Evolutionary conservation across 1,139 yeast genomes (phyloP).

Genomic region (Blastobotrys persicus): DNA sequence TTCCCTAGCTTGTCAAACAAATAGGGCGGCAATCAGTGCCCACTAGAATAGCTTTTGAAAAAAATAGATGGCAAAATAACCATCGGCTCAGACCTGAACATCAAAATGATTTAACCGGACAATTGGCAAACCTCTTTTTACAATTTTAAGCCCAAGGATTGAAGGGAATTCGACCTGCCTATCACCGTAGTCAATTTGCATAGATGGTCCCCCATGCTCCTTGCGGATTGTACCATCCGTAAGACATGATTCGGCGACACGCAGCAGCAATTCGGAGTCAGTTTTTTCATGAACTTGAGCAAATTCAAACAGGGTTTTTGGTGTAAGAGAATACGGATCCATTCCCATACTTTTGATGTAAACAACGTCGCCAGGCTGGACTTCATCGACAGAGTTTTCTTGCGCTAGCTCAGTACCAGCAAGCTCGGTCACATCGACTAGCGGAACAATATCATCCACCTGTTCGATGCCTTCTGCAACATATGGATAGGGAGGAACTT

Average conservation of each 20-base stretch:
- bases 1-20: too few relatives aligned
- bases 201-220: neutral
- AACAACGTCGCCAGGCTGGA: conserved; percentile 9
- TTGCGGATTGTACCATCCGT: conserved; percentile 3
- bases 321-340: conserved; percentile 8
- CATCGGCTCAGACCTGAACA: too few relatives aligned
- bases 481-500: conserved; percentile 17
- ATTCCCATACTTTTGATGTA: conserved; percentile 7
- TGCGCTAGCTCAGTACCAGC: neutral
- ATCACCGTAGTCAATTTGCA: conserved; percentile 18
- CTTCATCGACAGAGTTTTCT: conserved; percentile 4
- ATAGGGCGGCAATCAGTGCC: conserved; percentile 17
- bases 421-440: conserved; percentile 11
- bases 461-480: neutral
- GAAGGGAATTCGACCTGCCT: conserved; percentile 8
- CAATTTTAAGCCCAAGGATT: conserved; percentile 2
- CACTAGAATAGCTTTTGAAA: conserved; percentile 10
- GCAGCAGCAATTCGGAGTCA: neutral
- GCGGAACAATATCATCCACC: conserved; percentile 9
- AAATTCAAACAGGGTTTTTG: conserved; percentile 5
- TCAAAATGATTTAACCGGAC: conserved; percentile 14
- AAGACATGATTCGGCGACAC: conserved; percentile 8
- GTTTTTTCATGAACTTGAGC: conserved; percentile 9
- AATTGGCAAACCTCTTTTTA: conserved; percentile 9
- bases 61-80: too few relatives aligned